Evolutionary conservation across 2,329 filamentous ascomycete genomes (phyloP).

Genomic region (Biscogniauxia mediterranea): DNA sequence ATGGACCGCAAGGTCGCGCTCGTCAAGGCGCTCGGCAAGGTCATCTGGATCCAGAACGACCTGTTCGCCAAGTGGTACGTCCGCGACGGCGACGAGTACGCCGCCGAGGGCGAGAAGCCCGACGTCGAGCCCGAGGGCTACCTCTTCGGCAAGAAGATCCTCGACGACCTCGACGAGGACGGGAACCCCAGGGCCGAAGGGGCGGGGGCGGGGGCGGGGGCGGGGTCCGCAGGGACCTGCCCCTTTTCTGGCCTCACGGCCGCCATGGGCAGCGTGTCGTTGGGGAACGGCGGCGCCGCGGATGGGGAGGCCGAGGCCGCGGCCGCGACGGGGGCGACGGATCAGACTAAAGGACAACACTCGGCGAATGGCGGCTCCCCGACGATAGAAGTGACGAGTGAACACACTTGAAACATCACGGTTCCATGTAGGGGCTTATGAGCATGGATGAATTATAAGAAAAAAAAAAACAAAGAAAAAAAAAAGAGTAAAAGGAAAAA

Average conservation of each 20-base stretch:
- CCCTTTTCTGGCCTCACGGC: slow-evolving; percentile 23
- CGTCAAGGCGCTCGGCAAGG: slow-evolving; percentile 73
- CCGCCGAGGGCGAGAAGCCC: slow-evolving; percentile 43
- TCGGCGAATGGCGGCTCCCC: neutral
- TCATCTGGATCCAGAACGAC: slow-evolving; percentile 88
- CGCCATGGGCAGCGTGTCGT: slow-evolving; percentile 6
- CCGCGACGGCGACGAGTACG: slow-evolving; percentile 60
- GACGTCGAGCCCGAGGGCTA: slow-evolving; percentile 62
- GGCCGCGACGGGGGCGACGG: neutral
- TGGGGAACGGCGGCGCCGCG: neutral
- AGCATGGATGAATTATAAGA: neutral
- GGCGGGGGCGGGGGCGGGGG: too few relatives aligned
- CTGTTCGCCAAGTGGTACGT: slow-evolving; percentile 83
- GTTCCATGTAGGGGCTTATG: neutral
- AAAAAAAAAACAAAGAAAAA: neutral
- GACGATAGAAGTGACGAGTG: neutral
- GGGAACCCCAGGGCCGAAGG: slow-evolving; percentile 24
- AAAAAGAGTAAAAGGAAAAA: too few relatives aligned
- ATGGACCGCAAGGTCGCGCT: slow-evolving; percentile 69
- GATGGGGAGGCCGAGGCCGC: neutral
- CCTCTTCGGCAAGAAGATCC: slow-evolving; percentile 60
- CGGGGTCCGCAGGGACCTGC: slow-evolving; percentile 8
- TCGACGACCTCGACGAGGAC: slow-evolving; percentile 41
- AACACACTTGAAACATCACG: neutral
- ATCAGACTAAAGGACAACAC: too few relatives aligned